phyloP scores from a whole-genome alignment of 2,329 filamentous ascomycete genomes.

The Paracoccidioides lutzii region DNA sequence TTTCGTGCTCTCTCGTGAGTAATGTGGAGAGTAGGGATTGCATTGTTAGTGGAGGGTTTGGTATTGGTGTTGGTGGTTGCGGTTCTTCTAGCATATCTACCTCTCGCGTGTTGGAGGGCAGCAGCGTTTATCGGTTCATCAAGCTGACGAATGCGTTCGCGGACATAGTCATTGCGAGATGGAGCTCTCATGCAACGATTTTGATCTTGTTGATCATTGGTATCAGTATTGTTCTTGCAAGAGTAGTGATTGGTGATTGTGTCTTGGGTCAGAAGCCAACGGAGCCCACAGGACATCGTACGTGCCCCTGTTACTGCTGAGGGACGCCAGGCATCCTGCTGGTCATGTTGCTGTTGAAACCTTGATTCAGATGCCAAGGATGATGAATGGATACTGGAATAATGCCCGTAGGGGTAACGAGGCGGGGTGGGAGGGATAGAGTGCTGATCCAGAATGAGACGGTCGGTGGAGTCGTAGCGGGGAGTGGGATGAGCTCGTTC shows the following conservation, averaged over 20 bases:
- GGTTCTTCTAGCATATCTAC: no score
- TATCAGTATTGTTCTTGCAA: no score
- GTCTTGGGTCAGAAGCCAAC: not conserved
- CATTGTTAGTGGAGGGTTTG: no score
- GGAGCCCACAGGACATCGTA: not conserved
- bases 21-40: no score
- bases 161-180: slow-evolving; percentile 3
- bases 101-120: not conserved
- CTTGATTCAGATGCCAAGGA: no score
- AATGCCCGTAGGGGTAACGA: not conserved
- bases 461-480: not conserved
- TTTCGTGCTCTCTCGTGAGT: not conserved
- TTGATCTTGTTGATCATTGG: not conserved
- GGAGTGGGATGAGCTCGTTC: not conserved
- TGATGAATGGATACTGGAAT: no score
- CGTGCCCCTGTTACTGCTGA: not conserved
- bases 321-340: not conserved
- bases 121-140: not conserved
- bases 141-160: slow-evolving; percentile 4
- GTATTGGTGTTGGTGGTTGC: no score
- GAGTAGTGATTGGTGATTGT: no score
- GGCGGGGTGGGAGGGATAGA: not conserved
- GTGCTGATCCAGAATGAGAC: not conserved
- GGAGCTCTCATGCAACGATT: not conserved
- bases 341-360: not conserved